phyloP scores from a whole-genome alignment of 805 yeast genomes.

The Saccharomycopsis lassenensis region DNA sequence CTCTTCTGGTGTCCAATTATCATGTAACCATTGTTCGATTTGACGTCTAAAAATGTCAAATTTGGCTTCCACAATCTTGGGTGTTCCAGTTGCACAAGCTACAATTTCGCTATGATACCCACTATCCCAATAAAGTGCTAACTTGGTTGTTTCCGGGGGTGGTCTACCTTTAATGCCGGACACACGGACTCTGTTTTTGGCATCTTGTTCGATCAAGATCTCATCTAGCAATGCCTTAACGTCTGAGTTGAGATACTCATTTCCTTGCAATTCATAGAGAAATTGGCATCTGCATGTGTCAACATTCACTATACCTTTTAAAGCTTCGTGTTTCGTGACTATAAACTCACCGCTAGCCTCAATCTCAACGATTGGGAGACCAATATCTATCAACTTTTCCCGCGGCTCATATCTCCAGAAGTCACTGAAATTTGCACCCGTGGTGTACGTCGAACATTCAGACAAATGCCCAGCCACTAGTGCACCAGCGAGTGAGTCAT shows the following conservation, averaged over 20 bases:
- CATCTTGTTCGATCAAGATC: conserved; percentile 11
- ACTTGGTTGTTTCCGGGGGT: conserved; percentile 19
- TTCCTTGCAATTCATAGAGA: conserved; percentile 22
- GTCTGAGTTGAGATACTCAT: conserved; percentile 20
- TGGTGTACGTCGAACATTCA: conserved; percentile 20
- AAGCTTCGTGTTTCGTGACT: conserved; percentile 19
- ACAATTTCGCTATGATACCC: conserved; percentile 18
- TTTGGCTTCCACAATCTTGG: conserved; percentile 14
- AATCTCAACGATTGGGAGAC: conserved; percentile 20
- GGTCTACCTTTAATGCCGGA: conserved; percentile 18
- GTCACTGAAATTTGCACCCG: conserved; percentile 20
- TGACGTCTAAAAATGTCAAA: too few species aligned
- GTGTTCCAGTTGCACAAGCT: conserved; percentile 17
- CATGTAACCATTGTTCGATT: too few species aligned
- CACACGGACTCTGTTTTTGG: conserved; percentile 17
- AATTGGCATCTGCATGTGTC: conserved; percentile 19
- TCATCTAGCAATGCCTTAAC: conserved; percentile 19
- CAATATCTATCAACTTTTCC: conserved; percentile 18
- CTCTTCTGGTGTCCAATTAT: too few species aligned
- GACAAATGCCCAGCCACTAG: conserved; percentile 21
- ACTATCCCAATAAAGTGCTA: conserved; percentile 17
- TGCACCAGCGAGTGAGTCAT: conserved; percentile 20
- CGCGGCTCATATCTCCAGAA: conserved; percentile 16
- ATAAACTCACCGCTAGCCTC: conserved; percentile 18
- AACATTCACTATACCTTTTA: conserved; percentile 19